Evolutionary conservation across 2,329 filamentous ascomycete genomes (phyloP).

Genomic region (Niveomyces coronatus): DNA sequence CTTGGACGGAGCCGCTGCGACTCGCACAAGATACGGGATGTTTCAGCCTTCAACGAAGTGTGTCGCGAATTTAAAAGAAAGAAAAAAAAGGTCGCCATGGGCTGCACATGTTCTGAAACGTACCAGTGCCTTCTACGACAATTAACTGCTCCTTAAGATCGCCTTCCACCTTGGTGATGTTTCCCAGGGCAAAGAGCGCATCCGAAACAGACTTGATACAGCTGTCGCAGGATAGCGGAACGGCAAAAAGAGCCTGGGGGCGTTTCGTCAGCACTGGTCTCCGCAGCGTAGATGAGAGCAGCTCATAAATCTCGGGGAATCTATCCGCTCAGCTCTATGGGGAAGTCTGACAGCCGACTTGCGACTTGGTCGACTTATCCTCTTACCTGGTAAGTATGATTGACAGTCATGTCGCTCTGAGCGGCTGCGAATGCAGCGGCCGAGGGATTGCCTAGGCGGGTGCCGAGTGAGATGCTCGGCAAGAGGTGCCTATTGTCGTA

Average conservation of each 20-base stretch:
- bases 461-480: no score
- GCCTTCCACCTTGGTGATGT: conserved; percentile 73
- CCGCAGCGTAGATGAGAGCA: no score
- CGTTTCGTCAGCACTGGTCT: conserved; percentile 12
- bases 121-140: conserved; percentile 73
- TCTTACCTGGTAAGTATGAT: conserved; percentile 37
- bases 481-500: no score
- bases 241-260: conserved; percentile 78
- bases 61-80: no score
- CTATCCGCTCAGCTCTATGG: no score
- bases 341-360: no score
- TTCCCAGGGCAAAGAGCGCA: conserved; percentile 64
- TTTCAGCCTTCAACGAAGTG: background rate
- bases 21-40: background rate
- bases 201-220: conserved; percentile 82
- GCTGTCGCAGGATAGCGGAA: conserved; percentile 81
- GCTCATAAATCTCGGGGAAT: no score
- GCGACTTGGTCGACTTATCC: no score
- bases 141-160: conserved; percentile 76
- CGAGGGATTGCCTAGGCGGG: no score
- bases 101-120: conserved; percentile 13
- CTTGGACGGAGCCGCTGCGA: conserved; percentile 66
- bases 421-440: no score
- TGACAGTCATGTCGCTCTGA: conserved; percentile 30
- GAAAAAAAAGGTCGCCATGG: no score